Evolutionary conservation across 257 asterid genomes (phyloP), one percentile per base, ranked within the genome.

Genomic region (Nicotiana tomentosiformis): DNA sequence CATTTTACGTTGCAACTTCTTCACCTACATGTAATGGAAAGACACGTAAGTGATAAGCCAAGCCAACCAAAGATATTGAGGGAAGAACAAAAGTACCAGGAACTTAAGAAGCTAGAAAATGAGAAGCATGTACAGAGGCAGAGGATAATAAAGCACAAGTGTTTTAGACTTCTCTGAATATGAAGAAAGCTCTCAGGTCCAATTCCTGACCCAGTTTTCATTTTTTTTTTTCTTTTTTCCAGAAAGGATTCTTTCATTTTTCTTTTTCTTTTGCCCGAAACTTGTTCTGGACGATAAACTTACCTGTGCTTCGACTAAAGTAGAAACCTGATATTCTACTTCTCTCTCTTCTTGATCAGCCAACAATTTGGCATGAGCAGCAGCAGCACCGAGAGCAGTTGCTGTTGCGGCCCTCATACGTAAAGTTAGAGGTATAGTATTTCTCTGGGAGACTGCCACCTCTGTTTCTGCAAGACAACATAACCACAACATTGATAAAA

Each of bases 281-380:
- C 8, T 64, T 33, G 58, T 43, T 60, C 35, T 30, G 14, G 4
- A 49, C 62, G 66, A 33, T 62, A 66, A 60, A 81, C 78, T 65
- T 26, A 93, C 99, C 98, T 96, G 99, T 35, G 92, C 77, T 77
- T 94, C 98, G 37, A 96, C 86, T 84, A 96, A 81, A 46, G 79
- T 86, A 80, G 99, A 91, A 84, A 96, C 80, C 85, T 91, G 85
- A 85, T 88, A 88, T 79, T 91, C 94, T 16, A 96, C 91, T 84
- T 93, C 91, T 85, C 93, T 91, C 90, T 93, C 98, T 91, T 96
- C 99, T 83, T 93, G 94, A 88, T 91, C 95, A 66, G 99, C 98
- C 93, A 94, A 90, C 88, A 91, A 81, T 84, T 91, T 93, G 39
- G 99, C 97, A 84, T 91, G 93, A 69, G 96, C 98, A 77, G 99